Base-by-base conservation (phyloP, 371 early-diverging fungal species). In the Scutellospora calospora region DNA sequence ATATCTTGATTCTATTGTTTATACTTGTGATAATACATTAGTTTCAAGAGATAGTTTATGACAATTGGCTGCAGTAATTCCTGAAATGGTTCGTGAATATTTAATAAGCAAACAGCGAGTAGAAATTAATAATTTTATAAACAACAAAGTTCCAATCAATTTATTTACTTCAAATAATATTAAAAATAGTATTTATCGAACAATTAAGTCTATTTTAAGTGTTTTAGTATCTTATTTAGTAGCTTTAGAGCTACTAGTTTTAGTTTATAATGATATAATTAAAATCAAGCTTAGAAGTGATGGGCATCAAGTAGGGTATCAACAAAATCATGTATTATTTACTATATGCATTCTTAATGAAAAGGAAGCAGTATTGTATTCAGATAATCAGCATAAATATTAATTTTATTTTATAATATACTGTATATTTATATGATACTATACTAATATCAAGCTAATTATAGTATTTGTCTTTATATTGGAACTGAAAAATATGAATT, bases 391-490 rank as follows among this genome's bases (percentile, higher is more conserved):
- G 25, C 29, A 59, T 59, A 59, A 25, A 8, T 55, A n/a, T n/a
- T n/a, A n/a, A n/a, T n/a, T n/a, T n/a, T n/a, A n/a, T n/a, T n/a
- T n/a, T n/a, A n/a, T n/a, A n/a, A n/a, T 25, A 59, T 59, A 25
- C 29, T 59, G 8, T 59, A 59, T 25, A 25, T 57, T 59, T 59
- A 27, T 59, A 41, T 0, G 11, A 41, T 41, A 41, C 41, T 41
- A 41, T 41, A 49, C 49, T 14, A 49, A 49, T 14, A 49, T 49
- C 5, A 49, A 49, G 16, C 49, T 49, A 49, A 14, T 49, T 22
- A 25, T 59, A 59, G 59, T 59, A 59, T 59, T 22, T 59, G 59
- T 27, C 14, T 59, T 25, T 59, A 59, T 59, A 59, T 59, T 27
- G 6, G 27, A 59, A 59, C 11, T 22, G n/a, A 25, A 59, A 59